phyloP scores from a whole-genome alignment of 306 rosid species.

The Oxytropis ochrocephala region DNA sequence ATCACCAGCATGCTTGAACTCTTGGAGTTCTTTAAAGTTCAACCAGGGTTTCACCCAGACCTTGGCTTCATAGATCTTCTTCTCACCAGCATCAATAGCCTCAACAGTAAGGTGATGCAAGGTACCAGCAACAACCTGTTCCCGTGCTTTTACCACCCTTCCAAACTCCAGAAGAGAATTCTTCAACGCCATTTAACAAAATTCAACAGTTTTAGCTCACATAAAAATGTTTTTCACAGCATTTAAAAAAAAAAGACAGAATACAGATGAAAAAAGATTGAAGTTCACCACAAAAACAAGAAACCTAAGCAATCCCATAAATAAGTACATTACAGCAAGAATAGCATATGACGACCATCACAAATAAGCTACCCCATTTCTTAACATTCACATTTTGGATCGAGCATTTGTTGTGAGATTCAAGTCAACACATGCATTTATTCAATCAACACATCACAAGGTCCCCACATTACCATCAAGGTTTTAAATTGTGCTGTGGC shows the following conservation, averaged over 20 bases:
- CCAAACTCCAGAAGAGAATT: slow-evolving; percentile 61
- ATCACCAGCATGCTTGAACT: slow-evolving; percentile 57
- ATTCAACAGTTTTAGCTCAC: neutral
- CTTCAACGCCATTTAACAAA: slow-evolving; percentile 26
- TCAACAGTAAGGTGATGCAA: slow-evolving; percentile 67
- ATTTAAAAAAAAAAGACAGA: neutral
- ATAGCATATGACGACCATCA: neutral
- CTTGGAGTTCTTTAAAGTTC: slow-evolving; percentile 76
- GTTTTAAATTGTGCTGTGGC: too few relatives aligned
- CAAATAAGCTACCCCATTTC: neutral
- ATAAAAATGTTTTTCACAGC: neutral
- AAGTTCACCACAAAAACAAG: neutral
- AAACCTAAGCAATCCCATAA: neutral
- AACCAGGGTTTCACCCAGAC: slow-evolving; percentile 90
- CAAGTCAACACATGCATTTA: neutral
- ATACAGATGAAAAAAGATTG: neutral
- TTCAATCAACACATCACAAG: neutral
- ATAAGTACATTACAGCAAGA: neutral
- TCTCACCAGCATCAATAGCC: slow-evolving; percentile 62
- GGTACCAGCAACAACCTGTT: slow-evolving; percentile 82
- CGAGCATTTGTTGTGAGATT: neutral
- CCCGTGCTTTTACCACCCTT: slow-evolving; percentile 60
- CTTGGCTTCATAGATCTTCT: slow-evolving; percentile 77
- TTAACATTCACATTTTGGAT: neutral
- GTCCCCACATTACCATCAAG: neutral